Evolutionary conservation across 495 filamentous ascomycete species (phyloP).

Genomic region (Aspergillus homomorphus): DNA sequence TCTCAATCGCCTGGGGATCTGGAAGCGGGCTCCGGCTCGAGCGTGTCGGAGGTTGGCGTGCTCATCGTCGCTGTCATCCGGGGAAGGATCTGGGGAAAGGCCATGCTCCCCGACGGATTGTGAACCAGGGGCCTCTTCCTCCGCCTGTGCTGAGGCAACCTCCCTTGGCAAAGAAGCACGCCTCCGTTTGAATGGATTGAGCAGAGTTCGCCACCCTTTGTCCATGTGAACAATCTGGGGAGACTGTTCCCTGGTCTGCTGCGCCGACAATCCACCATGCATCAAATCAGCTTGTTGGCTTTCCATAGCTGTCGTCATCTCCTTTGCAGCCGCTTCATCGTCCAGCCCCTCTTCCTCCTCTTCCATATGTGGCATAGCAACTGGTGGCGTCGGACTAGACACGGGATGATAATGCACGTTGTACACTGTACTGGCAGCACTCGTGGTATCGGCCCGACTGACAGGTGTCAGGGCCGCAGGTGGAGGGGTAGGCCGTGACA

Average conservation of each 20-base stretch:
- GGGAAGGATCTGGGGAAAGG: constrained; percentile 8
- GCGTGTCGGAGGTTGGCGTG: constrained; percentile 16
- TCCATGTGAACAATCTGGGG: constrained; percentile 34
- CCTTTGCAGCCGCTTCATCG: constrained; percentile 24
- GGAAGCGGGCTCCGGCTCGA: constrained; percentile 30
- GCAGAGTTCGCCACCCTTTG: constrained; percentile 47
- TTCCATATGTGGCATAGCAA: constrained; percentile 39
- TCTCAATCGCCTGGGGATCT: constrained; percentile 25
- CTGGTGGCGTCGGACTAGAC: constrained; percentile 60
- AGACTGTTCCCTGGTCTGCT: constrained; percentile 30
- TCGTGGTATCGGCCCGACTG: constrained; percentile 74
- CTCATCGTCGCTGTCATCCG: constrained; percentile 25
- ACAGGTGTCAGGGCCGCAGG: constrained; percentile 65
- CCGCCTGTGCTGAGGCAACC: constrained; percentile 48
- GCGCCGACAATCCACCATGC: constrained; percentile 13
- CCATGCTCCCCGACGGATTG: constrained; percentile 6
- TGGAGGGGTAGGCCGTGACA: constrained; percentile 57
- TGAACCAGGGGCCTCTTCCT: constrained; percentile 28
- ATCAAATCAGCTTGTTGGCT: constrained; percentile 10
- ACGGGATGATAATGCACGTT: constrained; percentile 78
- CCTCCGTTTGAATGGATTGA: constrained; percentile 53
- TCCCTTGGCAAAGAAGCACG: constrained; percentile 53
- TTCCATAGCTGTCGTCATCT: constrained; percentile 20
- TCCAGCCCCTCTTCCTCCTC: constrained; percentile 35
- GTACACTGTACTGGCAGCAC: constrained; percentile 79